Evolutionary conservation across 768 basidiomycete genomes (phyloP), one percentile per base, ranked within the genome.

Genomic region (Rickenella mellea): DNA sequence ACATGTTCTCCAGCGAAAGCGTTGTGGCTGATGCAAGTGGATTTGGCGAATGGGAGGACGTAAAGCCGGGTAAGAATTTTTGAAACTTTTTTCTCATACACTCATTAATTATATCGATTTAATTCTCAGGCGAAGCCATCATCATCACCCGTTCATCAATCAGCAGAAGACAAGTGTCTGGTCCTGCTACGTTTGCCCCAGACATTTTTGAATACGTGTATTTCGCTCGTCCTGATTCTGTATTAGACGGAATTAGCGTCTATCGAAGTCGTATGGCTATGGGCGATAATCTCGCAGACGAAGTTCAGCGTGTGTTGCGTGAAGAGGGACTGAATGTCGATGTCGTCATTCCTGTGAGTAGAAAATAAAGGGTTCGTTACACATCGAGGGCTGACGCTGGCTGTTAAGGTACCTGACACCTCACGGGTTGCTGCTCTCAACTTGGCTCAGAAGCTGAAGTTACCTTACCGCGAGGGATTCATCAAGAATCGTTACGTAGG

Each of bases 191-290:
- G 1, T 96, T 97, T 57, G 87, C 94, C 1, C 96, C 96, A 17
- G 96, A 98, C 64, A 96, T 99, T 54, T 99, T 98, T 57, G 96
- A 99, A 72, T 96, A 78, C 54, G 96, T 99, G 49, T 99, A 99
- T 66, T 91, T 99, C 58, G 92, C 96, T 6, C 81, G 96, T 42
- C 96, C 94, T 0, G 96, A 99, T 65, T 96, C 91, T 5, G 96
- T 97, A 39, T 71, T 99, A 39, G 93, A 99, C 55, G 93, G 94
- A 31, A 81, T 99, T 61, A 92, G 88, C 55, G 96, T 98, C 33
- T 98, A 98, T 62, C 78, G 96, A 36, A 87, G 89, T 56, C 83
- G 96, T 28, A 98, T 98, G 96, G 91, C 96, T 1, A 99, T 99
- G 96, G 96, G 96, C 42, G 93, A 98, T 57, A 78, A 83, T 5